These are phyloP conservation scores for Collybia nuda DNA, from an alignment of 768 basidiomycete species.

Conservation along the genomic window DNA sequence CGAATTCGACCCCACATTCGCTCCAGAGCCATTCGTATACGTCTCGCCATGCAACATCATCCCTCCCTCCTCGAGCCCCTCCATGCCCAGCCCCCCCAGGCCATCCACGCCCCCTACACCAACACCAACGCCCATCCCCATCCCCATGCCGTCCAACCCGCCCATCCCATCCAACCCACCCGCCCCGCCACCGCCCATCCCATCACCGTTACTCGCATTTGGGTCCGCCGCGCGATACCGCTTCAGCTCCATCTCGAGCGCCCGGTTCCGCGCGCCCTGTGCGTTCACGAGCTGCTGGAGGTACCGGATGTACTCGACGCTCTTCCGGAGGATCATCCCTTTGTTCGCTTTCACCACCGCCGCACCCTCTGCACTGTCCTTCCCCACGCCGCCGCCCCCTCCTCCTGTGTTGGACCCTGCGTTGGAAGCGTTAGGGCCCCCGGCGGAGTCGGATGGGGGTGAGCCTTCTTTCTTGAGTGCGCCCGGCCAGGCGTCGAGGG, in stretches of 20 bases:
- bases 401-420: slow-evolving; percentile 5
- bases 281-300: slow-evolving; percentile 84
- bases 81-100: slow-evolving; percentile 4
- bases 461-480: slow-evolving; percentile 4
- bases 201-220: neutral
- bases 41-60: neutral
- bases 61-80: slow-evolving; percentile 8
- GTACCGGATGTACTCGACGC: slow-evolving; percentile 78
- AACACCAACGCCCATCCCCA: too few relatives aligned
- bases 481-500: slow-evolving; percentile 10
- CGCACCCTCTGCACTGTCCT: slow-evolving; percentile 9
- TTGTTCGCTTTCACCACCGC: slow-evolving; percentile 85
- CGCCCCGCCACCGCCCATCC: neutral
- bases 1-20: too few relatives aligned
- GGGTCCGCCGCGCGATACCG: slow-evolving; percentile 29
- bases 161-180: slow-evolving; percentile 1
- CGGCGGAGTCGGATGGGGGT: neutral
- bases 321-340: slow-evolving; percentile 89
- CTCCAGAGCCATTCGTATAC: neutral
- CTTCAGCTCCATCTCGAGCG: slow-evolving; percentile 73
- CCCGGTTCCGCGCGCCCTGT: slow-evolving; percentile 75
- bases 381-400: slow-evolving; percentile 10
- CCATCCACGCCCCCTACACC: neutral
- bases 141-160: too few relatives aligned
- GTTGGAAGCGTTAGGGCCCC: slow-evolving; percentile 3